Evolutionary conservation across 106 monocot genomes (phyloP), one percentile per base, ranked within the genome.

Genomic region (Allium fistulosum): DNA sequence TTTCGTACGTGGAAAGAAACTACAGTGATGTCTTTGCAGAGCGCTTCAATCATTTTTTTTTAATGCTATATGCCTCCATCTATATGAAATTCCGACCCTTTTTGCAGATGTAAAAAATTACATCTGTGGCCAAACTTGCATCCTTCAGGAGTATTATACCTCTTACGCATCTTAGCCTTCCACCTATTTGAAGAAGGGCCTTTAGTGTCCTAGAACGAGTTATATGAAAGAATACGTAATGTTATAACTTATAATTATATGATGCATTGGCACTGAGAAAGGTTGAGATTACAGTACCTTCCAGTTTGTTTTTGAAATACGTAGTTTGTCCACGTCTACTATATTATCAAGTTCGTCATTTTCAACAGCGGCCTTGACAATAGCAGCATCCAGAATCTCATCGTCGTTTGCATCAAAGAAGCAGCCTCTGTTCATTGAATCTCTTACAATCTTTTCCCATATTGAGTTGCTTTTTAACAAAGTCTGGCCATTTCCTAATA

Each of bases 21-120:
- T 71, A 80, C 86, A 0, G 53, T 37, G 52, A 90, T 85, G 59
- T 90, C 83, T 17, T 83, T 82, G 37, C 90, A 90, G 8, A 90
- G 18, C 74, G 27, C 85, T 90, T 13, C 80, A 74, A 53, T 85
- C 85, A 9, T 82, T 53, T 2, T 80, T 80, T 22, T 0, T 22
- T 22, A 22, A 22, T 22, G 22, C 22, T 0, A 22, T 22, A 22
- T 80, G 85, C 80, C 0, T 57, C 69, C 22, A 77, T 85, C 0
- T 82, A 85, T 50, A 80, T 80, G 26, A 78, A 78, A 58, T 85
- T 90, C 83, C 85, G 89, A 61, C 80, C 80, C 7, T 63, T 52
- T 37, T 80, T 80, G 5, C 84, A 22, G 76, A 52, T 84, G 84
- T 9, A 80, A 79, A 52, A 84, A 84, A 50, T 74, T 76, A 51